A percentile compares a stretch with the other conserved stretches of the same genome.
phyloP scores from a whole-genome alignment of 2,329 filamentous ascomycete species.

The Colletotrichum sp. region DNA sequence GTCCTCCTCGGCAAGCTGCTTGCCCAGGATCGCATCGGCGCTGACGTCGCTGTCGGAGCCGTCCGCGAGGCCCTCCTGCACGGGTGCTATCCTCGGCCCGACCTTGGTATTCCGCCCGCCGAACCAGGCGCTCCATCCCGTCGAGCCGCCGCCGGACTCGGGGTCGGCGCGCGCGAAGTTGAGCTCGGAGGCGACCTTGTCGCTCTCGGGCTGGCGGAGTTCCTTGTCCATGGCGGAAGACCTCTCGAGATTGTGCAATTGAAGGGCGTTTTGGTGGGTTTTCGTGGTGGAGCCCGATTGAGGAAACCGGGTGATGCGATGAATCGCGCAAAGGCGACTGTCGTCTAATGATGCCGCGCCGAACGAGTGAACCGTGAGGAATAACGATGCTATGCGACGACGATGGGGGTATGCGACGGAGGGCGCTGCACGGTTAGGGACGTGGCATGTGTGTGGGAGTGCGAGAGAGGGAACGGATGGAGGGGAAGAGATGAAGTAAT shows the following conservation, averaged over 20 bases:
- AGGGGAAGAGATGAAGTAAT: background rate
- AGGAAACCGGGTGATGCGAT: background rate
- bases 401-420: background rate
- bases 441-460: background rate
- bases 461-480: background rate
- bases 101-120: conserved; percentile 45
- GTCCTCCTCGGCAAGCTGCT: conserved; percentile 78
- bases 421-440: background rate
- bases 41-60: conserved; percentile 49
- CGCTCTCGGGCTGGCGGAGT: background rate
- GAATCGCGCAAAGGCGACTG: background rate
- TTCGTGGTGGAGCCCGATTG: background rate
- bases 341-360: background rate
- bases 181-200: background rate
- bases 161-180: background rate
- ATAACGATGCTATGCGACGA: background rate
- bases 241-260: background rate
- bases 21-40: conserved; percentile 54
- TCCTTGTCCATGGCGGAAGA: conserved; percentile 5
- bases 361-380: background rate
- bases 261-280: background rate
- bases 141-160: conserved; percentile 17
- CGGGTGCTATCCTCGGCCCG: conserved; percentile 57
- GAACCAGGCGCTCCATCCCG: conserved; percentile 28
- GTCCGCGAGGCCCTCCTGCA: conserved; percentile 36